Evolutionary conservation across 2,329 filamentous ascomycete species (phyloP).

Genomic region (Colletotrichum tabaci): DNA sequence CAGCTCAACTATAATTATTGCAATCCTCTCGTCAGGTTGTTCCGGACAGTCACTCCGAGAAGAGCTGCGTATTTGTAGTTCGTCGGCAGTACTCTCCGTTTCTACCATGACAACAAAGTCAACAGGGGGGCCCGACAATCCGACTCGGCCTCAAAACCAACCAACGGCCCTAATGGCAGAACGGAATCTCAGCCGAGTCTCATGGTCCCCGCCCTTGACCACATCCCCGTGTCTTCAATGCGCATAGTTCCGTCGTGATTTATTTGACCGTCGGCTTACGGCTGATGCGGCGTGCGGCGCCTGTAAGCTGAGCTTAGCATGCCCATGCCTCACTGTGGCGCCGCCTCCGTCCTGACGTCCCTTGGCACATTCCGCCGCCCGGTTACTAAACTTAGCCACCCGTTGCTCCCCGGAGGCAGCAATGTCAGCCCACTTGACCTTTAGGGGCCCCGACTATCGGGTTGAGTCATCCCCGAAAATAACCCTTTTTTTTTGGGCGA

Average conservation of each 20-base stretch:
- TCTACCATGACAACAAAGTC: background rate
- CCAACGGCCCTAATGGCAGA: background rate
- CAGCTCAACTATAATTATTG: constrained; percentile 13
- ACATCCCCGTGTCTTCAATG: background rate
- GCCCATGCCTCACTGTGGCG: background rate
- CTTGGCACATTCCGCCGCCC: constrained; percentile 10
- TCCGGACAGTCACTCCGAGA: background rate
- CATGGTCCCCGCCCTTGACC: background rate
- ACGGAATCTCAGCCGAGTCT: background rate
- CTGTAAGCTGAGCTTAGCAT: constrained; percentile 11
- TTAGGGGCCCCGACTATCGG: too few species aligned
- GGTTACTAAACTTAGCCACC: constrained; percentile 38
- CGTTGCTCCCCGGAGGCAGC: constrained; percentile 12
- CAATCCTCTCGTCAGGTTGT: background rate
- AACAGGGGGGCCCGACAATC: background rate
- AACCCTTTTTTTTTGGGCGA: too few species aligned
- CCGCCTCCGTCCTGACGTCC: background rate
- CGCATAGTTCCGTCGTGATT: background rate
- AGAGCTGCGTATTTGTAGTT: background rate
- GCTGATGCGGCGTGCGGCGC: constrained; percentile 8
- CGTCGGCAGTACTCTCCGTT: constrained; percentile 1
- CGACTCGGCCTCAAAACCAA: background rate
- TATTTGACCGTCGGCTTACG: constrained; percentile 13
- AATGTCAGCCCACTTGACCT: background rate
- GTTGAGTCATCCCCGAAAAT: too few species aligned